Percentiles rank a stretch among this genome's conserved stretches.
These are phyloP conservation scores for Carpinus fangiana DNA, from an alignment of 306 rosid genomes.

Conservation along the genomic window DNA sequence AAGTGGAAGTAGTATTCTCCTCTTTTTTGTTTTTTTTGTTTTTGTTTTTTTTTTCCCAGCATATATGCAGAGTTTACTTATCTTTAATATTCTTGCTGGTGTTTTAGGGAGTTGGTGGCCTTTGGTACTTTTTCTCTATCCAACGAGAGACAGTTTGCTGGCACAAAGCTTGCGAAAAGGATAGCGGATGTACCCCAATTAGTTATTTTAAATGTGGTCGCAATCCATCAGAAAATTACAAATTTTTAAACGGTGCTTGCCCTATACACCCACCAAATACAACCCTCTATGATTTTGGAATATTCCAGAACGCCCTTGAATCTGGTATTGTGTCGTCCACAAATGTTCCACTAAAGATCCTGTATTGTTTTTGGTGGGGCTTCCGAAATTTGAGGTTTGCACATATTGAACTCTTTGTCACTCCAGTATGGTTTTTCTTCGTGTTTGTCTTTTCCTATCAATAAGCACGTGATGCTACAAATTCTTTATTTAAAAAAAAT, in stretches of 20 bases:
- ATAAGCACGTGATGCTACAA: too few species aligned
- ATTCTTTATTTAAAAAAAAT: not conserved
- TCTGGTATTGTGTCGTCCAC: constrained; percentile 19
- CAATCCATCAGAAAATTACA: not conserved
- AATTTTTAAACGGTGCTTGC: constrained; percentile 39
- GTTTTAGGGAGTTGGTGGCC: constrained; percentile 78
- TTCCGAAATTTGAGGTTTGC: constrained; percentile 58
- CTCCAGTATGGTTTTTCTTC: too few species aligned
- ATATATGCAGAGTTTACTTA: constrained; percentile 18
- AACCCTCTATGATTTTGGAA: constrained; percentile 36
- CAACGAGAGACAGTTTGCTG: constrained; percentile 88
- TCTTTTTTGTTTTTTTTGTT: too few species aligned
- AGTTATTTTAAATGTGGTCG: constrained; percentile 50
- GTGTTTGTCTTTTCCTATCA: not conserved
- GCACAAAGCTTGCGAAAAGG: constrained; percentile 51
- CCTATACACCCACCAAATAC: constrained; percentile 8
- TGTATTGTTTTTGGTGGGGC: constrained; percentile 48
- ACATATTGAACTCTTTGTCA: not conserved
- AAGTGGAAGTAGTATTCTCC: too few species aligned
- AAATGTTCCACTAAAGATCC: constrained; percentile 24
- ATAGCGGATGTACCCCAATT: constrained; percentile 18
- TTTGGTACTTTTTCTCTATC: constrained; percentile 80
- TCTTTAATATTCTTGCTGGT: constrained; percentile 17
- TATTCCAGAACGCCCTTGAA: constrained; percentile 29
- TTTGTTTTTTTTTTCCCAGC: constrained; percentile 52